Base-by-base conservation (phyloP, 2,329 filamentous ascomycete genomes). In the Fusarium circinatum region DNA sequence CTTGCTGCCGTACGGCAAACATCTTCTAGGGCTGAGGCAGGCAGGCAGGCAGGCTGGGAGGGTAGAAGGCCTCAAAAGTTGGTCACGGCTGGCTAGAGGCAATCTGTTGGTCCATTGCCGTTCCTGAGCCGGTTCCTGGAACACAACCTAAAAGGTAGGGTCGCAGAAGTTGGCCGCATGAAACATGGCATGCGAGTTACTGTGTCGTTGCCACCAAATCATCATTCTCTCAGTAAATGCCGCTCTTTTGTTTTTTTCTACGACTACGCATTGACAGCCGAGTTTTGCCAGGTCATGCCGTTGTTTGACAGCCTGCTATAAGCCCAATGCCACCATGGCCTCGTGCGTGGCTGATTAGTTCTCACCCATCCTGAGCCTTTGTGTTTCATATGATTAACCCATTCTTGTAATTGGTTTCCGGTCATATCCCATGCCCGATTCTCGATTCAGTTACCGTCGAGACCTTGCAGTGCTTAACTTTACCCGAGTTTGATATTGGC, bases 161-260 rank as follows among this genome's bases (percentile, higher is more conserved):
- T 32, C 60, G 45, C 75, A 69, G 67, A 66, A 62, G 66, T 32
- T 59, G 75, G 70, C 65, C 67, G 70, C 71, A 71, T 74, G 64
- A 70, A 74, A 74, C 71, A 59, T 74, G 70, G 75, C 65, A 74
- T 68, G 57, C 38, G 41, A 38, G 42, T 61, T 64, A 39, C 38
- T 70, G 60, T 47, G 44, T 34, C 26, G 41, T 62, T 30, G 30
- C 51, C 26, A n/a, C 39, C 59, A 62, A 68, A 70, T 65, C 47
- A 56, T 28, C 18, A 34, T 69, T 24, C 30, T 57, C 45, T n/a
- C 52, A 13, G 32, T 15, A 59, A 44, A 65, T 39, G 17, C 45
- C 59, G 41, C n/a, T 39, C 42, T 54, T 24, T 54, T 24, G 9
- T 17, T 49, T 28, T 34, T 36, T 36, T 36, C 24, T 26, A n/a